Conservation (phyloP, 2,329 filamentous ascomycete genomes). For the Chaetomiaceae sp. region DNA sequence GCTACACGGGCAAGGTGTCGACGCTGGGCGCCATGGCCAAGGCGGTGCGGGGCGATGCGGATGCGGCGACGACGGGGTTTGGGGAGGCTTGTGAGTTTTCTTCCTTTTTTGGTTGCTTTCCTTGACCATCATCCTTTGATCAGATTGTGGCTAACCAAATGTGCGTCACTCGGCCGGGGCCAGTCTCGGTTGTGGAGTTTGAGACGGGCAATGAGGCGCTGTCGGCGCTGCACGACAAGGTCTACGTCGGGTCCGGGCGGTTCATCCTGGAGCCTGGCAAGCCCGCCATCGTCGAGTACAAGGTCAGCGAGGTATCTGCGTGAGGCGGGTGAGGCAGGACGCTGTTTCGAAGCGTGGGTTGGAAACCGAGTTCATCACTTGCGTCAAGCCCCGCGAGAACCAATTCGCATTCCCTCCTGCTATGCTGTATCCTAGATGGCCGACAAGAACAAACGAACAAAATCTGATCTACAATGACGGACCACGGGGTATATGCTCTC, state of each 20-base stretch:
- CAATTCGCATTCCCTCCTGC: neutral
- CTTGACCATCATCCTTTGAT: neutral
- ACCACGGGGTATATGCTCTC: slow-evolving; percentile 11
- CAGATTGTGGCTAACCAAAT: no score
- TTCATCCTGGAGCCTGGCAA: slow-evolving; percentile 37
- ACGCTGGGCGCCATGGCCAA: slow-evolving; percentile 27
- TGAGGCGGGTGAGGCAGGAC: neutral
- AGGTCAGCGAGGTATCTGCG: slow-evolving; percentile 36
- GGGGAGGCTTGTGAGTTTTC: slow-evolving; percentile 33
- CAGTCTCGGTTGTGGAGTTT: slow-evolving; percentile 34
- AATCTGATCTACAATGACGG: neutral
- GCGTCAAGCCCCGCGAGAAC: neutral
- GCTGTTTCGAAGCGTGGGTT: neutral
- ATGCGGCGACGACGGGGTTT: slow-evolving; percentile 34
- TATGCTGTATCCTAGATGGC: neutral
- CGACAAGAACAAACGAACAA: neutral
- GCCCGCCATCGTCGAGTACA: slow-evolving; percentile 38
- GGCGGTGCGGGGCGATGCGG: slow-evolving; percentile 30
- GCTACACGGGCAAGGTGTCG: slow-evolving; percentile 34
- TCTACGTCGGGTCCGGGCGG: slow-evolving; percentile 36
- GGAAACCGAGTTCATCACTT: neutral
- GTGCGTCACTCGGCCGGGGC: no score
- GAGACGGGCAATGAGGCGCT: slow-evolving; percentile 33
- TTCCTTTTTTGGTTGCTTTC: neutral
- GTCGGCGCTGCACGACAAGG: slow-evolving; percentile 33